phyloP scores from a whole-genome alignment of 2,329 filamentous ascomycete species.

The Curvularia verruculosa region DNA sequence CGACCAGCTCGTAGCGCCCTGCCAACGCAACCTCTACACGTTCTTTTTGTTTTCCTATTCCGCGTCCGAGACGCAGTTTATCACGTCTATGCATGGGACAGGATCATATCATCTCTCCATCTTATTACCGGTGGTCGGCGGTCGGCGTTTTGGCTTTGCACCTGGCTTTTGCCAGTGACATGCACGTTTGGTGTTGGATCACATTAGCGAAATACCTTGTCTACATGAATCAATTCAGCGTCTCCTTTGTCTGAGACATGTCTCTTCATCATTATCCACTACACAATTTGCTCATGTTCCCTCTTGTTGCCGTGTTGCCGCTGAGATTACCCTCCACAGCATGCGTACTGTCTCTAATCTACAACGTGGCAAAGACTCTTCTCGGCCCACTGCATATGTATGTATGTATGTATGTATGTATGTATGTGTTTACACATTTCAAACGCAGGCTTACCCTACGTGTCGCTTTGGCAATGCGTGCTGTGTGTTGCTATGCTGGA shows the following conservation, averaged over 20 bases:
- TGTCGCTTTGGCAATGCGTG: not conserved
- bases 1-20: slow-evolving; percentile 25
- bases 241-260: slow-evolving; percentile 2
- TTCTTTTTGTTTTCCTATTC: not conserved
- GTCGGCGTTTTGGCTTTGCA: slow-evolving; percentile 10
- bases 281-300: not conserved
- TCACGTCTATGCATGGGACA: slow-evolving; percentile 9
- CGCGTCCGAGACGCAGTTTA: slow-evolving; percentile 13
- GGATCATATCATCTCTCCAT: slow-evolving; percentile 1
- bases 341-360: not conserved
- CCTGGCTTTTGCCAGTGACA: slow-evolving; percentile 8
- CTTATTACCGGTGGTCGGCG: slow-evolving; percentile 4
- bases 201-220: slow-evolving; percentile 10
- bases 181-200: slow-evolving; percentile 7
- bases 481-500: not conserved
- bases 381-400: not conserved
- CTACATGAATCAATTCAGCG: slow-evolving; percentile 8
- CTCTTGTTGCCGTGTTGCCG: not conserved
- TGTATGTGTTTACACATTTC: too few species aligned
- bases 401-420: too few species aligned
- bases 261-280: not conserved
- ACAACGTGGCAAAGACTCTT: not conserved
- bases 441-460: not conserved
- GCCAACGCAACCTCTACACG: not conserved
- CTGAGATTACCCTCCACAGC: not conserved